Base-by-base conservation (phyloP, 192 early-diverging fungal genomes). In the Spinellus fusiger region DNA sequence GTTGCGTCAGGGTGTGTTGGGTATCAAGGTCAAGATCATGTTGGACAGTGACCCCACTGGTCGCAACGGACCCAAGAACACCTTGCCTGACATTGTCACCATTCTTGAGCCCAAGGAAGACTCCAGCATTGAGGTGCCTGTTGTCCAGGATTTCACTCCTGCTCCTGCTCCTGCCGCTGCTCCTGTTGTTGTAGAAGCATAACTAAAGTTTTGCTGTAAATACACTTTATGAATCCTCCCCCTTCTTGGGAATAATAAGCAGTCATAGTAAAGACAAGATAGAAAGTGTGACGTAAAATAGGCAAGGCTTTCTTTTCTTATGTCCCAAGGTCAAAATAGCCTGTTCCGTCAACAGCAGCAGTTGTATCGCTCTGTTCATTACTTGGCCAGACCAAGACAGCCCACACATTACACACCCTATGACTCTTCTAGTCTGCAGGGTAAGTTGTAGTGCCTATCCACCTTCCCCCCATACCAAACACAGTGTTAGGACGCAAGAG, bases 11-110 rank as follows among this genome's bases (percentile, higher is more conserved):
- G 96, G 96, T 84, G 95, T 98, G 57, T 80, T 98, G 55, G 96
- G 96, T 80, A 90, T 98, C 86, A 95, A 95, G 88, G 96, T 98
- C 79, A 98, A 98, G 92, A 98, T 98, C 73, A 98, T 98, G 96
- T 84, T 92, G 65, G 91, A 90, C 58, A 86, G 77, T 72, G 96
- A 98, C 78, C 93, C 92, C 52, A 89, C 84, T 65, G 96, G 96
- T 71, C 92, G 86, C 72, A 69, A 81, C 61, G 96, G 96, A 63
- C 93, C 93, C 80, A 95, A 92, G 87, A 93, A 84, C 71, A 87
- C 94, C 64, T 86, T 98, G 63, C 96, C 96, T 73, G 96, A 96
- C 75, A 77, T 85, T 56, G 92, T 98, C 74, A 95, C 88, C 79
- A 96, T 98, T 74, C 77, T 93, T 70, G 84, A 91, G 73, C 89